Conservation (phyloP, 2,329 filamentous ascomycete species). For the Cladophialophora psammophila region DNA sequence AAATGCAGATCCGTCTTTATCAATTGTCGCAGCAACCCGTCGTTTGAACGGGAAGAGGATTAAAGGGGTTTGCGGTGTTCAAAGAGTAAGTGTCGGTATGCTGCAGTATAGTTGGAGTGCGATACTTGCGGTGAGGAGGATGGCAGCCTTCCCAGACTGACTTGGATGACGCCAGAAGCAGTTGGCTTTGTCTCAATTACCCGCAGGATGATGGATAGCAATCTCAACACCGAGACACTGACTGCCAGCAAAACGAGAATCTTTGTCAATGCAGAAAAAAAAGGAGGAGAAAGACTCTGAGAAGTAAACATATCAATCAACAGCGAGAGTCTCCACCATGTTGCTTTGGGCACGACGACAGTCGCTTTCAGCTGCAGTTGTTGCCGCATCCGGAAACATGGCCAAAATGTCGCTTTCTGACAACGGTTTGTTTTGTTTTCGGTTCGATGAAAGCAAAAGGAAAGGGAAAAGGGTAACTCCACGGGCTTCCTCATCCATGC, state of each 20-base stretch:
- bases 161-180: conserved; percentile 26
- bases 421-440: conserved; percentile 31
- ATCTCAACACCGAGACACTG: conserved; percentile 31
- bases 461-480: conserved; percentile 4
- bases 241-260: conserved; percentile 20
- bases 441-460: conserved; percentile 30
- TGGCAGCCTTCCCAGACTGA: conserved; percentile 17
- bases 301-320: conserved; percentile 36
- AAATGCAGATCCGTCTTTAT: conserved; percentile 25
- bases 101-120: conserved; percentile 27
- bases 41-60: conserved; percentile 10
- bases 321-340: conserved; percentile 25
- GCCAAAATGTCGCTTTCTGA: conserved; percentile 25
- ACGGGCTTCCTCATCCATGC: conserved; percentile 10
- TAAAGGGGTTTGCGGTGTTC: conserved; percentile 12
- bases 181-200: conserved; percentile 38
- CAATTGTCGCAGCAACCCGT: conserved; percentile 37
- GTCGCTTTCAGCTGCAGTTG: conserved; percentile 26
- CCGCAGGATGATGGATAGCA: conserved; percentile 26
- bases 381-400: conserved; percentile 33
- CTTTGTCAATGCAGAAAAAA: conserved; percentile 38
- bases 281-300: conserved; percentile 30
- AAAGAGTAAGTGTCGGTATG: conserved; percentile 26
- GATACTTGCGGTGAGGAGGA: conserved; percentile 32
- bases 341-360: conserved; percentile 23